Percentiles rank a stretch among this genome's conserved stretches.
These are phyloP conservation scores for Barbarea vulgaris DNA, from an alignment of 345 rosid genomes.

Conservation along the genomic window DNA sequence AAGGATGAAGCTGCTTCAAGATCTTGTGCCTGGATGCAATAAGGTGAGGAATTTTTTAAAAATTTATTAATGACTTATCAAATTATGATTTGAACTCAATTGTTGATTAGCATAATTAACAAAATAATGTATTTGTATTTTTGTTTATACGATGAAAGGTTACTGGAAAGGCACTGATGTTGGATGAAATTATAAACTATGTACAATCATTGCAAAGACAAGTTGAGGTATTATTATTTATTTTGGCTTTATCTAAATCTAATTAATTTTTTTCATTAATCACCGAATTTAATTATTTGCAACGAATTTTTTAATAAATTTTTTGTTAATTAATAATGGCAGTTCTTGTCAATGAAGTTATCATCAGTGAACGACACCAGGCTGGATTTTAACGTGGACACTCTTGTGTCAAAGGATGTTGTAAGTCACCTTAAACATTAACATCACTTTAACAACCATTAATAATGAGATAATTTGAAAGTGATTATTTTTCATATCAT, in stretches of 20 bases:
- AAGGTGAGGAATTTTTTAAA: constrained; percentile 48
- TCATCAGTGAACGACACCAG: constrained; percentile 79
- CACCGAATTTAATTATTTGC: constrained; percentile 34
- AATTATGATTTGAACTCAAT: background rate
- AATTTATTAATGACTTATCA: background rate
- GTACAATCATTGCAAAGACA: constrained; percentile 92
- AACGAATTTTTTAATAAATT: background rate
- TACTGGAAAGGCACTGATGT: constrained; percentile 85
- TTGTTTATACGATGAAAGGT: constrained; percentile 51
- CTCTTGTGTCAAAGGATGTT: constrained; percentile 64
- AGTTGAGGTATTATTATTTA: constrained; percentile 74
- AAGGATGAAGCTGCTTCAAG: constrained; percentile 94
- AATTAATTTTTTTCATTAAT: constrained; percentile 10
- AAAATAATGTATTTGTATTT: constrained; percentile 6
- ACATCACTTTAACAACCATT: constrained; percentile 29
- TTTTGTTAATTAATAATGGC: constrained; percentile 30
- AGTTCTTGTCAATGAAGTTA: constrained; percentile 98
- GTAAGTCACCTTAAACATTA: constrained; percentile 56
- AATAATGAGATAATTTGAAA: background rate
- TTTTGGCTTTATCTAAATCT: background rate
- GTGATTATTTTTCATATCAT: background rate
- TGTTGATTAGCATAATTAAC: constrained; percentile 15
- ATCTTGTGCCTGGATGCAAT: constrained; percentile 97
- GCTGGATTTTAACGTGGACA: constrained; percentile 64
- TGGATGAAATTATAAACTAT: constrained; percentile 89